Evolutionary conservation across 163 green algal species (phyloP).

Genomic region (Volvox carteri): DNA sequence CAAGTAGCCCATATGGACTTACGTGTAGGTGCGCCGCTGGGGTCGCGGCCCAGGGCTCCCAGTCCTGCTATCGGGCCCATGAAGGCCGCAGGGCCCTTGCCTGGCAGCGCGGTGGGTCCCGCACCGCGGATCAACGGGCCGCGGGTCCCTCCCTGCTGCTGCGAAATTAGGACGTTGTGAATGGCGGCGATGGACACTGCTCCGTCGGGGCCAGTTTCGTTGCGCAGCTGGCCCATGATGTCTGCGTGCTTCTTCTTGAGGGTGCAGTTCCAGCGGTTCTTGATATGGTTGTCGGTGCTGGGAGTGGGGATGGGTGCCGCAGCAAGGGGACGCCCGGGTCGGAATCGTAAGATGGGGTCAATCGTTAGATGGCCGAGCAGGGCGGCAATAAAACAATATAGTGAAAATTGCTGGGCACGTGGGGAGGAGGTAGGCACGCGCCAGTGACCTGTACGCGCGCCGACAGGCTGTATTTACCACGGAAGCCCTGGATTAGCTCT

Average conservation of each 20-base stretch:
- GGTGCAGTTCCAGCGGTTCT: slow-evolving; percentile 58
- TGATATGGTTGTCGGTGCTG: slow-evolving; percentile 58
- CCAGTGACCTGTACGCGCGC: no score
- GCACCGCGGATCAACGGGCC: not conserved
- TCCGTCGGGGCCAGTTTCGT: slow-evolving; percentile 27
- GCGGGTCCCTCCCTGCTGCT: slow-evolving; percentile 5
- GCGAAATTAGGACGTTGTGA: slow-evolving; percentile 46
- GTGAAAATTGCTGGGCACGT: no score
- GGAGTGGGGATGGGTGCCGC: not conserved
- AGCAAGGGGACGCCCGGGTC: no score
- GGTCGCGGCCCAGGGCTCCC: not conserved
- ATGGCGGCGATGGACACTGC: slow-evolving; percentile 45
- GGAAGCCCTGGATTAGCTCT: no score
- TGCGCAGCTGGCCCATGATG: slow-evolving; percentile 33
- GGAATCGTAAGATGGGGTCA: no score
- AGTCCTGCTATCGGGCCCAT: not conserved
- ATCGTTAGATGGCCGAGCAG: no score
- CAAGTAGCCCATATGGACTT: no score
- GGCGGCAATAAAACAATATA: no score
- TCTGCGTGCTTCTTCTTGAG: slow-evolving; percentile 52
- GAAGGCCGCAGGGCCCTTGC: slow-evolving; percentile 6
- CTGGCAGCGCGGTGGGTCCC: not conserved
- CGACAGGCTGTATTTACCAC: no score
- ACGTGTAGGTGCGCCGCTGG: not conserved
- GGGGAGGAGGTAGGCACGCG: no score